A percentile compares a stretch with the other conserved stretches of the same genome.
Conservation (phyloP, 2,329 filamentous ascomycete species). For the Calonectria hawksworthii region DNA sequence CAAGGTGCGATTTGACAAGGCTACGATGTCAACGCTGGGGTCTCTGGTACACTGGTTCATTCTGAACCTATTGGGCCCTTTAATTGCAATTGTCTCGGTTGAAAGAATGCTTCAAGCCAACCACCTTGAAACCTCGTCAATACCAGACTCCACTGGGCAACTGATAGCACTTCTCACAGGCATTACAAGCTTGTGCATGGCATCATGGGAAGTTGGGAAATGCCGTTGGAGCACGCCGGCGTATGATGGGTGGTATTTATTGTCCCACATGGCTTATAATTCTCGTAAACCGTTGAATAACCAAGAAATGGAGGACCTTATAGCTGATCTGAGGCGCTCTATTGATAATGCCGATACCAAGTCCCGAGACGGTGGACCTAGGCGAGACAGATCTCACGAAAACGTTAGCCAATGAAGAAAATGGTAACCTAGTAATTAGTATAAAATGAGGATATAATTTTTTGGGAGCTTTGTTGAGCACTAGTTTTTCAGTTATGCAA, state of each 20-base stretch:
- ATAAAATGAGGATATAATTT: no score
- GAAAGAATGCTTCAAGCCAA: background rate
- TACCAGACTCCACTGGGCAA: background rate
- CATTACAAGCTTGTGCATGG: background rate
- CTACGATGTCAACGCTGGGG: background rate
- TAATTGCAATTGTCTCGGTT: background rate
- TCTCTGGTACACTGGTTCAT: background rate
- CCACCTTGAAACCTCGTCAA: background rate
- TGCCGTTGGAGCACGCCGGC: background rate
- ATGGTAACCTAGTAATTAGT: no score
- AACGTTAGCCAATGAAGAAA: no score
- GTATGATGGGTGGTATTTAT: background rate
- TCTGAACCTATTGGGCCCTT: background rate
- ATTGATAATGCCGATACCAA: background rate
- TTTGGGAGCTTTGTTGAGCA: no score
- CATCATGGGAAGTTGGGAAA: background rate
- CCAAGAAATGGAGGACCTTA: background rate
- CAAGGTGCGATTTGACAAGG: background rate
- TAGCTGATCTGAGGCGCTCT: background rate
- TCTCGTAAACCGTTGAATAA: background rate
- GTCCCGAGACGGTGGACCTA: background rate
- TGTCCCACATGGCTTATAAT: background rate
- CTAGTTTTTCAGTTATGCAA: no score
- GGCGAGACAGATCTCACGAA: no score
- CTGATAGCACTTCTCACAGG: background rate